Base-by-base conservation (phyloP, 225 moss, liverwort and hornwort genomes). In the Sphagnum tenellum region DNA sequence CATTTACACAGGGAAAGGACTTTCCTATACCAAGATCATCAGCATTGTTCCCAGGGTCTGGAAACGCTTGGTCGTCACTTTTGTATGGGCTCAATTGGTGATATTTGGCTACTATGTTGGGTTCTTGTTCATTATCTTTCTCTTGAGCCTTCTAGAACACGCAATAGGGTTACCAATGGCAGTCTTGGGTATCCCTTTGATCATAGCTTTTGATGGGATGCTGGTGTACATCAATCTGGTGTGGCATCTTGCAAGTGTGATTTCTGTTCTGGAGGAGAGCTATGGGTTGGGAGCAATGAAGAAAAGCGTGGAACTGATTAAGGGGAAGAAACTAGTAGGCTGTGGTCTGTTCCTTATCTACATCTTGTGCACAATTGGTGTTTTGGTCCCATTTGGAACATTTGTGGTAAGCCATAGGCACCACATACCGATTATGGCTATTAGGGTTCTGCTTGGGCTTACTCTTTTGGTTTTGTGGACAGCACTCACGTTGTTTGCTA, bases 401-500 rank as follows among this genome's bases (percentile, higher is more conserved):
- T 46, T 64, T 95, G 56, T 95, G 29, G 29, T 29, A 29, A 29
- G 29, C 29, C 29, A 88, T 57, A 82, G 86, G 72, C 81, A 83
- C 69, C 80, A 89, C 64, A 79, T 95, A 45, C 79, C 87, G 0
- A 79, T 70, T 11, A 75, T 68, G 45, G 77, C 77, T 77, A 76
- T 80, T 45, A 52, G 87, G 47, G 73, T 79, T 63, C 75, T 82
- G n/a, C 64, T 86, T 46, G 55, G 64, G 12, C 73, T 79, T 59
- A 83, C 83, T 51, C 61, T 74, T 14, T 83, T 79, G 3, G 86
- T 69, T 45, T 72, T 82, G 57, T 95, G 94, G 94, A 91, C 91
- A 71, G 94, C 86, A 50, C 91, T 91, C 4, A 65, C 91, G 63
- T 77, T 91, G 50, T 95, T 95, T 46, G 95, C 88, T 62, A 87